These are phyloP conservation scores for Pythium dissimile DNA, from an alignment of 352 stramenopile species.

Conservation along the genomic window DNA sequence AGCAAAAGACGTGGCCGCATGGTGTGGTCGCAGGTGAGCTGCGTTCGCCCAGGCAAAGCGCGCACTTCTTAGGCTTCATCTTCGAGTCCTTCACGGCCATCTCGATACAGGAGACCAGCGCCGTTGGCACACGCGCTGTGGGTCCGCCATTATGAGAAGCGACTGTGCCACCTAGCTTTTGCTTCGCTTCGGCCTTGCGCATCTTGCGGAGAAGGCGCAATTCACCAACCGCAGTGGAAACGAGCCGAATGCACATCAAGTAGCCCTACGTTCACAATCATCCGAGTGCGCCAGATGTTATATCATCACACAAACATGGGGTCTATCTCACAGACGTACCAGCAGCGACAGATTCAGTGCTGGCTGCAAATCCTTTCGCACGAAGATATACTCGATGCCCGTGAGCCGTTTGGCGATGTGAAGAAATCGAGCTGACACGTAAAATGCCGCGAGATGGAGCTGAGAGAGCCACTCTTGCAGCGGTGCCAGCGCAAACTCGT, in stretches of 20 bases:
- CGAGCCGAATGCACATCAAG: constrained; percentile 67
- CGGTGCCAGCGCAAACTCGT: constrained; percentile 49
- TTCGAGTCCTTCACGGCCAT: constrained; percentile 29
- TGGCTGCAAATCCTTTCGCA: constrained; percentile 53
- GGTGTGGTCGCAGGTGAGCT: constrained; percentile 74
- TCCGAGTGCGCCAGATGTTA: no score
- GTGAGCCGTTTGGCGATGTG: constrained; percentile 64
- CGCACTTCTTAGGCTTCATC: constrained; percentile 63
- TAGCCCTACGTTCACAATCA: constrained; percentile 71
- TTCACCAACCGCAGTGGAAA: constrained; percentile 45
- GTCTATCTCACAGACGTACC: constrained; percentile 25
- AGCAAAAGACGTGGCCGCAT: constrained; percentile 91
- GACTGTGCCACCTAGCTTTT: constrained; percentile 24
- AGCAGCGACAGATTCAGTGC: constrained; percentile 69
- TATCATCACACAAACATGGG: not conserved
- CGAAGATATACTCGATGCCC: constrained; percentile 76
- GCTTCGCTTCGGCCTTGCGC: constrained; percentile 41
- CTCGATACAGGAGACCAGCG: not conserved
- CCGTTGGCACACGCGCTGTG: constrained; percentile 33
- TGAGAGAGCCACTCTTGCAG: constrained; percentile 50
- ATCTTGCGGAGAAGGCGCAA: constrained; percentile 47
- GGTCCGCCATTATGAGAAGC: not conserved
- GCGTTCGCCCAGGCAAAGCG: constrained; percentile 81
- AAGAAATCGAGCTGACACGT: constrained; percentile 70
- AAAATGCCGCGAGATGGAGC: constrained; percentile 70